A percentile compares a stretch with the other conserved stretches of the same genome.
Evolutionary conservation across 208 protist species (phyloP).

Genomic region (Tritrichomonas musculus): DNA sequence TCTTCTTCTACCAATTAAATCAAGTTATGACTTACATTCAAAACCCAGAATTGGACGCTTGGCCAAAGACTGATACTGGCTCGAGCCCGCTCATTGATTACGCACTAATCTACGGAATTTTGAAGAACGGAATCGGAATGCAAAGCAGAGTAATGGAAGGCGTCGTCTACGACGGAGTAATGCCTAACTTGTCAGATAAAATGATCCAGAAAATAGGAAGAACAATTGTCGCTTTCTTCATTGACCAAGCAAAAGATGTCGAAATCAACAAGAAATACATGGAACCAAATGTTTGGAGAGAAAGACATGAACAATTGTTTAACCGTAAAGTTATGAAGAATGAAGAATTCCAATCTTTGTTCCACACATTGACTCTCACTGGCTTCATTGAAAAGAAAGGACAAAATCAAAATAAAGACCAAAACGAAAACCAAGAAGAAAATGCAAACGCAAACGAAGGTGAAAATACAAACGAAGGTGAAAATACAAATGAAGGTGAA

Average conservation of each 20-base stretch:
- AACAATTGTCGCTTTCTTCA: neutral
- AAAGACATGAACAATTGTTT: neutral
- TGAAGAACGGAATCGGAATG: neutral
- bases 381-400: neutral
- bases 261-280: neutral
- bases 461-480: no score
- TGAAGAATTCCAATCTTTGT: neutral
- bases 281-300: neutral
- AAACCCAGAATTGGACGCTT: neutral
- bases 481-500: no score
- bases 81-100: neutral
- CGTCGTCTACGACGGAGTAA: neutral
- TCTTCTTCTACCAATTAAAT: neutral
- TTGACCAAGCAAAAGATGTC: neutral
- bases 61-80: neutral
- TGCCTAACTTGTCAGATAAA: no score
- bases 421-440: no score
- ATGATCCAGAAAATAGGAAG: neutral
- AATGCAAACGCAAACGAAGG: no score
- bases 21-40: neutral
- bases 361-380: neutral
- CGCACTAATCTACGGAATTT: neutral
- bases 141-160: neutral
- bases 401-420: neutral
- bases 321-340: neutral